A percentile compares a stretch with the other conserved stretches of the same genome.
phyloP scores from a whole-genome alignment of 495 filamentous ascomycete species.

The Stereocaulon alpinum region DNA sequence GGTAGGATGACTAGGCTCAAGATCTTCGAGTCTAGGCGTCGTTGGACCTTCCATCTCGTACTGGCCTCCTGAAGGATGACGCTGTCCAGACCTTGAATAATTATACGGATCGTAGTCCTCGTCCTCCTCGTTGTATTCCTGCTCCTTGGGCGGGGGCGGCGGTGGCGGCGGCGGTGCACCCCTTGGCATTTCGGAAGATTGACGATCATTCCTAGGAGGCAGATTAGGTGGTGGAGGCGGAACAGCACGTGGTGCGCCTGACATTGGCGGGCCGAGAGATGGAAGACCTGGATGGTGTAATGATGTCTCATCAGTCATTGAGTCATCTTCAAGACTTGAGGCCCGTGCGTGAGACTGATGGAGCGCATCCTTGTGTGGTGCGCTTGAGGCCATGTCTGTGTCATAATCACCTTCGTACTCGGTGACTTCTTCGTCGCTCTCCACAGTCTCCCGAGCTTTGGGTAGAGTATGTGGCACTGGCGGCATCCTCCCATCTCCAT shows the following conservation, averaged over 20 bases:
- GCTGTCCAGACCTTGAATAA: conserved; percentile 42
- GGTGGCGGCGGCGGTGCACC: conserved; percentile 59
- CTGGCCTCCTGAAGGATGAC: conserved; percentile 15
- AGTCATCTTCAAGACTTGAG: conserved; percentile 52
- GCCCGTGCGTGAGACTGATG: conserved; percentile 75
- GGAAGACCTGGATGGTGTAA: conserved; percentile 39
- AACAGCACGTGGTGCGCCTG: conserved; percentile 41
- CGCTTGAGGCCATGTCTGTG: conserved; percentile 88
- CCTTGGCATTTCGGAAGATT: conserved; percentile 61
- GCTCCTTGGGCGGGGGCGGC: conserved; percentile 38
- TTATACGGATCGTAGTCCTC: conserved; percentile 70
- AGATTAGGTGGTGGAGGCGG: conserved; percentile 44
- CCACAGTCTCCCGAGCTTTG: conserved; percentile 39
- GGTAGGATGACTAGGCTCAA: conserved; percentile 44
- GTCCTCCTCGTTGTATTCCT: conserved; percentile 43
- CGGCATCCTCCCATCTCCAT: conserved; percentile 41
- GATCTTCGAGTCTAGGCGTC: conserved; percentile 28
- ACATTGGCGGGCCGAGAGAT: conserved; percentile 46
- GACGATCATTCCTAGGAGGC: conserved; percentile 36
- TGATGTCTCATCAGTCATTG: conserved; percentile 41
- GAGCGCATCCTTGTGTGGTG: conserved; percentile 81
- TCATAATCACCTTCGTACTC: conserved; percentile 99
- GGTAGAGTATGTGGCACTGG: conserved; percentile 28
- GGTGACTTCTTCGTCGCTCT: conserved; percentile 71
- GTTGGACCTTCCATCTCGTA: conserved; percentile 18